Conservation (phyloP, 2,329 filamentous ascomycete genomes). For the Bertia moriformis region DNA sequence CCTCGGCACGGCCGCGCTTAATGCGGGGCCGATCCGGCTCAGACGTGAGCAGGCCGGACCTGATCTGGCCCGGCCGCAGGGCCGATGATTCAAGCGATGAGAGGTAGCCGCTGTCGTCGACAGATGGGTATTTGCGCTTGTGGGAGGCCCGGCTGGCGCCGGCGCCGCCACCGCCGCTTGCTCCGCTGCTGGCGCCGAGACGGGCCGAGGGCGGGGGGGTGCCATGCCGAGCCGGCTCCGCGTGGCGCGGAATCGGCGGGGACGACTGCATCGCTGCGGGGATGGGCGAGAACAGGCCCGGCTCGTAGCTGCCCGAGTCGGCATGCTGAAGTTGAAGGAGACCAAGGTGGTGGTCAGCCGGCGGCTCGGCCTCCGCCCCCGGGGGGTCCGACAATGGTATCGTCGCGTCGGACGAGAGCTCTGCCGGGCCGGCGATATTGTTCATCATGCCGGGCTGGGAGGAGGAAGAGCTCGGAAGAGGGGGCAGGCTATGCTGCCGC, state of each 20-base stretch:
- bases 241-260: slow-evolving; percentile 59
- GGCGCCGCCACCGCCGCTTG: slow-evolving; percentile 49
- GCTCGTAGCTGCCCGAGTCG: slow-evolving; percentile 22
- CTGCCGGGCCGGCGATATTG: slow-evolving; percentile 16
- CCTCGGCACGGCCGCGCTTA: slow-evolving; percentile 86
- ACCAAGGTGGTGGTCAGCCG: slow-evolving; percentile 19
- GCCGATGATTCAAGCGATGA: slow-evolving; percentile 92
- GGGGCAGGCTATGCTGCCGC: slow-evolving; percentile 2
- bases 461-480: slow-evolving; percentile 5
- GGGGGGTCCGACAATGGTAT: slow-evolving; percentile 61
- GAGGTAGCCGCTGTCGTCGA: slow-evolving; percentile 93
- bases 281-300: slow-evolving; percentile 56
- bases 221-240: slow-evolving; percentile 40
- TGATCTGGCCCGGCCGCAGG: slow-evolving; percentile 55
- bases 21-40: slow-evolving; percentile 65
- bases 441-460: too few relatives aligned
- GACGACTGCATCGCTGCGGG: slow-evolving; percentile 69
- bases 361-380: slow-evolving; percentile 39
- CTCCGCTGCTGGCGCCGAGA: slow-evolving; percentile 39
- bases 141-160: too few relatives aligned
- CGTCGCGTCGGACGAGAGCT: slow-evolving; percentile 66
- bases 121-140: slow-evolving; percentile 64
- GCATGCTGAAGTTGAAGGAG: too few relatives aligned
- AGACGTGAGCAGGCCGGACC: slow-evolving; percentile 53
- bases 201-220: slow-evolving; percentile 75